Base-by-base conservation (phyloP, 2,329 filamentous ascomycete genomes). In the Laburnicola sp. region DNA sequence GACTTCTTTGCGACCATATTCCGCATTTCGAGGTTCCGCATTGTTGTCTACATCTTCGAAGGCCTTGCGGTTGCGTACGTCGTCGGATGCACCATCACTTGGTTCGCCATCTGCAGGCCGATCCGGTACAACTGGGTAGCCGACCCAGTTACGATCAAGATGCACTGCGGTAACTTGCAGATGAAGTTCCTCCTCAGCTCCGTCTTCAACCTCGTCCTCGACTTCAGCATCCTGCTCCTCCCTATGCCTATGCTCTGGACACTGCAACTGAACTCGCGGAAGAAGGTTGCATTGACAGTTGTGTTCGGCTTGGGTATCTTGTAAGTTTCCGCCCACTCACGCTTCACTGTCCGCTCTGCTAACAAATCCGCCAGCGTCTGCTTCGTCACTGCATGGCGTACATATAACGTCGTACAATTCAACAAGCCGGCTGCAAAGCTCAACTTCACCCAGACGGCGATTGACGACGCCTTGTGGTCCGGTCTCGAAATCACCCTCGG, bases 261-360 rank as follows among this genome's bases (percentile, higher is more conserved):
- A 7, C 28, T 44, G 41, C 41, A 44, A 23, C 16, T 44, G 27
- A 44, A 31, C 28, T 6, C 28, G 6, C 21, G 27, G 7, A 44
- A 44, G 41, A 44, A 44, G 28, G 35, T 61, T 26, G 49, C 31
- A 1, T 26, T 64, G 8, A 57, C 45, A 5, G 45, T 50, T 11
- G 47, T 55, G 5, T 65, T 65, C 43, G 47, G 57, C 21, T 28
- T 65, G 2, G 62, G 62, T 32, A 48, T 60, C 9, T 38, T 54
- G 61, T 64, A 50, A 40, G 55, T 55, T 10, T 5, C n/a, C 44
- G 9, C 23, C 55, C 52, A 23, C 56, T 57, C 11, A 30, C 10
- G 6, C 10, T 30, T 30, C 28, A 30, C 28, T 10, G 28, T 30
- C 10, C 28, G 10, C 46, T 48, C 16, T 30, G 39, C 25, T 56